phyloP scores from a whole-genome alignment of 352 stramenopile species.

The Phytophthora rubi region DNA sequence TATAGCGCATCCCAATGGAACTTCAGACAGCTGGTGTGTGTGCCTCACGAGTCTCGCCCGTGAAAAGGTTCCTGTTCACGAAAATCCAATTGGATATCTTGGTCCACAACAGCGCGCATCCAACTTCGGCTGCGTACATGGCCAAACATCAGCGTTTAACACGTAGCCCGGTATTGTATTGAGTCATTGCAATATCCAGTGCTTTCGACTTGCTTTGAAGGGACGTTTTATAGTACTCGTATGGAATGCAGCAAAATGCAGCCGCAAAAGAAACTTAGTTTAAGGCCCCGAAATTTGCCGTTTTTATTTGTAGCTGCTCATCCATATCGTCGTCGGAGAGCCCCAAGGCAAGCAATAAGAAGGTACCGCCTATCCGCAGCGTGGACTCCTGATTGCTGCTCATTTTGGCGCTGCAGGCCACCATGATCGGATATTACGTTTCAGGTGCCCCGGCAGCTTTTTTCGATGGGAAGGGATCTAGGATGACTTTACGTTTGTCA shows the following conservation, averaged over 20 bases:
- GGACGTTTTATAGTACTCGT: neutral
- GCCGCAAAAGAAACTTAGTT: neutral
- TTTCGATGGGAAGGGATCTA: constrained; percentile 11
- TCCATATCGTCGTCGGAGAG: too few relatives aligned
- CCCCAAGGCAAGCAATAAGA: too few relatives aligned
- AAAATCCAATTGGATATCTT: constrained; percentile 24
- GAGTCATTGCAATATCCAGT: constrained; percentile 5
- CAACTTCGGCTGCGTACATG: constrained; percentile 14
- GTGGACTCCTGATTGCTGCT: constrained; percentile 24
- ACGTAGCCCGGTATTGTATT: constrained; percentile 29
- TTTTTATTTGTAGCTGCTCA: neutral
- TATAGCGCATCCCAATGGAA: constrained; percentile 18
- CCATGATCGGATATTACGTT: constrained; percentile 14
- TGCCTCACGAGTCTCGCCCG: constrained; percentile 3
- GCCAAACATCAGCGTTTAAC: constrained; percentile 28
- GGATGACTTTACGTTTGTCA: constrained; percentile 18
- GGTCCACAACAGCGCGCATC: constrained; percentile 19
- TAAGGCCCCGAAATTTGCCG: neutral
- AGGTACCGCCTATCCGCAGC: constrained; percentile 15
- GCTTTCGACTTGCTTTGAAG: neutral
- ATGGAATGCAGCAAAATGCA: neutral
- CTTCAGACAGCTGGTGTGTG: constrained; percentile 15
- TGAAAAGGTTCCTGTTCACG: constrained; percentile 17
- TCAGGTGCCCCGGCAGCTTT: constrained; percentile 5
- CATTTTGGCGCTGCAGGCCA: constrained; percentile 31